phyloP scores from a whole-genome alignment of 1,284 basidiomycete genomes.

The Ustilago lituana region DNA sequence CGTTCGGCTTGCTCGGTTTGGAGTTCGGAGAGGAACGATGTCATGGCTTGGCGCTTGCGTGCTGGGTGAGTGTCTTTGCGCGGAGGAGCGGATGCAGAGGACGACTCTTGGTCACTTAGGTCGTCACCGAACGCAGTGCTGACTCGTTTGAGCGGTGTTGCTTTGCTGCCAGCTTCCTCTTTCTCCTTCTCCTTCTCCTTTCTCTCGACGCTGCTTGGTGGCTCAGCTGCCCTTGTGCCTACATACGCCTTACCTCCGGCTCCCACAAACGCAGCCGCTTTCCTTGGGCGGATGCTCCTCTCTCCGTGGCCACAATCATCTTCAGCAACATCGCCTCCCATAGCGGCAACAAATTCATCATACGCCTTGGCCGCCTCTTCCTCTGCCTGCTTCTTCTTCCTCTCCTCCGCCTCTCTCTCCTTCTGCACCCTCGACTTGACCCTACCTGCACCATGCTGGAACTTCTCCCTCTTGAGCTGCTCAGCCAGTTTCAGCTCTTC shows the following conservation, averaged over 20 bases:
- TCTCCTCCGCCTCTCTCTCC: constrained; percentile 56
- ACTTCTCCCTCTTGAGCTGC: constrained; percentile 36
- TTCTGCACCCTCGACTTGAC: constrained; percentile 51
- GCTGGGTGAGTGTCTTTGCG: constrained; percentile 31
- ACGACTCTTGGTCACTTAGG: constrained; percentile 11
- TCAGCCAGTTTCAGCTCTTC: constrained; percentile 24
- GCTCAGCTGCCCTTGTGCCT: too few relatives aligned
- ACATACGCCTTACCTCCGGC: constrained; percentile 47
- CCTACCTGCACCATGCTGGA: constrained; percentile 40
- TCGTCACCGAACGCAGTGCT: constrained; percentile 39
- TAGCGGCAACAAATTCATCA: constrained; percentile 54
- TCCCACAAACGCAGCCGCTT: constrained; percentile 38
- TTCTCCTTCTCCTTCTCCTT: not conserved
- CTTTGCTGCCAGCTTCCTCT: not conserved
- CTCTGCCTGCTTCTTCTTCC: constrained; percentile 50
- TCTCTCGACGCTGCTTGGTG: too few relatives aligned
- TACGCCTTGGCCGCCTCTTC: constrained; percentile 53
- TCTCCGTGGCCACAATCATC: not conserved
- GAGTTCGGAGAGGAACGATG: constrained; percentile 50
- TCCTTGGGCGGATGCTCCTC: not conserved
- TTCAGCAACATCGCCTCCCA: constrained; percentile 40
- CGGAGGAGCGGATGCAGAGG: not conserved
- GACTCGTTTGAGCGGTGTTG: constrained; percentile 10
- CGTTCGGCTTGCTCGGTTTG: constrained; percentile 80
- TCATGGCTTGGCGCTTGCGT: constrained; percentile 51